phyloP scores from a whole-genome alignment of 2,329 filamentous ascomycete genomes.

The Diaporthe caulivora region DNA sequence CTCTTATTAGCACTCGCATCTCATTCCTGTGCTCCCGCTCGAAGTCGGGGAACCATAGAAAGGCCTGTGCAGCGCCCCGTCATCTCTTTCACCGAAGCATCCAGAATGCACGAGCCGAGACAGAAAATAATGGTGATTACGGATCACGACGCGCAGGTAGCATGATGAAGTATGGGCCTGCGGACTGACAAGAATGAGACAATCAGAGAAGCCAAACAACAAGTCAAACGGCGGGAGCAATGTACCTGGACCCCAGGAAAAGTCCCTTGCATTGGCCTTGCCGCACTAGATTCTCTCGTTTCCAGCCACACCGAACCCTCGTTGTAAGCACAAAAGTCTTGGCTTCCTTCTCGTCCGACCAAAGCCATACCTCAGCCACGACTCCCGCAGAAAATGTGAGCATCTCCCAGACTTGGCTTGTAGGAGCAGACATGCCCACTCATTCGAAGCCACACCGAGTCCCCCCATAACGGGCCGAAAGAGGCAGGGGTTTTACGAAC shows the following conservation, averaged over 20 bases:
- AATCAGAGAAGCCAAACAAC: background rate
- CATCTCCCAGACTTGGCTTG: slow-evolving; percentile 6
- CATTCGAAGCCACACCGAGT: slow-evolving; percentile 15
- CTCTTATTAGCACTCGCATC: background rate
- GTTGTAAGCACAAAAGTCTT: slow-evolving; percentile 14
- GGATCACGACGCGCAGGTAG: background rate
- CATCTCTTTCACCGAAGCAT: slow-evolving; percentile 2
- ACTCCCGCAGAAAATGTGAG: slow-evolving; percentile 9
- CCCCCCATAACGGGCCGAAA: slow-evolving; percentile 30
- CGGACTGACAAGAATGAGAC: slow-evolving; percentile 6
- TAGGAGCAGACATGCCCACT: slow-evolving; percentile 10
- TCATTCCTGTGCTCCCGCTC: background rate
- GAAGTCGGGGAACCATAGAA: background rate
- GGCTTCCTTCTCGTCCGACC: slow-evolving; percentile 30
- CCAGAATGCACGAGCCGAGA: background rate
- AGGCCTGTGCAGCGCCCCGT: slow-evolving; percentile 1
- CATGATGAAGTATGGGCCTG: slow-evolving; percentile 3
- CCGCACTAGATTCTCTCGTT: background rate
- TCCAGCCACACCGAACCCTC: slow-evolving; percentile 34
- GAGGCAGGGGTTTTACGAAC: slow-evolving; percentile 23
- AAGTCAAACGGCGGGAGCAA: background rate
- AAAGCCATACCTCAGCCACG: slow-evolving; percentile 31
- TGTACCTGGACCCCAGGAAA: slow-evolving; percentile 12
- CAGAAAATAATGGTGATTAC: background rate
- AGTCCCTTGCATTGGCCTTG: slow-evolving; percentile 29